Conservation (phyloP, 1,139 yeast genomes). For the Suhomyces yuchorum region DNA sequence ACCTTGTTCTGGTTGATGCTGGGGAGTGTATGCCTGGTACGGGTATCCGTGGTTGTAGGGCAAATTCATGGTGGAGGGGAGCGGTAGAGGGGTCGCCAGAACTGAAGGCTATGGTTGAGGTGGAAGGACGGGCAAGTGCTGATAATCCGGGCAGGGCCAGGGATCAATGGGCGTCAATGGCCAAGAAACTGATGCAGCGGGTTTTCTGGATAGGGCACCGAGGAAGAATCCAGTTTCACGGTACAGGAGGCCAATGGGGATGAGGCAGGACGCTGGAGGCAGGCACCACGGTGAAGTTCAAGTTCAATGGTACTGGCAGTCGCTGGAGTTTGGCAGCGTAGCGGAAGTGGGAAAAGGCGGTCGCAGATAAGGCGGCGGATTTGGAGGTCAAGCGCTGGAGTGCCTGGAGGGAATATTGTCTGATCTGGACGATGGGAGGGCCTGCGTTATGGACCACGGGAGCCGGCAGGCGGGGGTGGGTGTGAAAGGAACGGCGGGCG, state of each 20-base stretch:
- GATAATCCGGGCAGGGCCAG: too few species aligned
- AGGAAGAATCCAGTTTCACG: too few species aligned
- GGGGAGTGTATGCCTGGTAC: conserved; percentile 12
- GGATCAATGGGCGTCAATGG: background rate
- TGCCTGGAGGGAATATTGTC: background rate
- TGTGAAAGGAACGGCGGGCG: background rate
- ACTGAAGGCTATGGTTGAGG: too few species aligned
- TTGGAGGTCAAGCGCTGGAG: background rate
- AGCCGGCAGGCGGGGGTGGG: background rate
- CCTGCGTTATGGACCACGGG: background rate
- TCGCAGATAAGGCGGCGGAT: background rate
- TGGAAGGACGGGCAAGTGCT: background rate
- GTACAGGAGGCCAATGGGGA: too few species aligned
- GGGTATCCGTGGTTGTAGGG: conserved; percentile 17
- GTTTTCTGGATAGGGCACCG: too few species aligned
- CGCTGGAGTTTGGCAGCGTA: too few species aligned
- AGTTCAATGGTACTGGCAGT: too few species aligned
- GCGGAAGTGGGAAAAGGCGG: background rate
- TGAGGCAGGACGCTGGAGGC: too few species aligned
- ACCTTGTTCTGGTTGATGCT: conserved; percentile 12
- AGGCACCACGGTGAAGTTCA: too few species aligned
- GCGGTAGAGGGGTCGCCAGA: too few species aligned
- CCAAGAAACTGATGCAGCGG: too few species aligned
- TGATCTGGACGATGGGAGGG: background rate
- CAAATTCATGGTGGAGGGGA: conserved; percentile 13